Evolutionary conservation across 176 grass and related monocot genomes (phyloP), one percentile per base, ranked within the genome.

Genomic region (Stipa capillata): DNA sequence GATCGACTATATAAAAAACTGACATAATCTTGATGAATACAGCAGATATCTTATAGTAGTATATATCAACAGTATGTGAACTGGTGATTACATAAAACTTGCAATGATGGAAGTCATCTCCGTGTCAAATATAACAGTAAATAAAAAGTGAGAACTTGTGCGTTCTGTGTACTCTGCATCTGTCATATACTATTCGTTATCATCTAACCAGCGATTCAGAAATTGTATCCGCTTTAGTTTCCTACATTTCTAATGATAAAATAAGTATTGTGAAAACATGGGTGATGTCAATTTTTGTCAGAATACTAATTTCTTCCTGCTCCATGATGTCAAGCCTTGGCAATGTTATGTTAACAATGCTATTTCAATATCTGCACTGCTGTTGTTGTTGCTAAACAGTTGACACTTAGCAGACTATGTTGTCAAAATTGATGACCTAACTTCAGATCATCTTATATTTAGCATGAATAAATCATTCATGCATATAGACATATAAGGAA

Each of bases 51-150:
- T 40, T 49, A 14, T 48, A 34, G 4, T 63, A 2, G 28, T 57
- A 53, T 51, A 34, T 2, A 37, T 65, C 20, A 45, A 53, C 43
- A 79, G 75, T 63, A 49, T 27, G 13, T 13, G 27, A 42, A 63
- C 28, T 65, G 57, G 36, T 33, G 35, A 79, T 39, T 69, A 39
- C 34, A 73, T 16, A 73, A 71, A 42, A 61, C 44, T 25, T 64
- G 75, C 50, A 84, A 88, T 62, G 61, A 69, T 31, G 53, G 34
- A 61, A 88, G 41, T 23, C 39, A 77, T 27, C 48, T 49, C 12
- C 40, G 31, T 48, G 65, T 35, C 56, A 80, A 86, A 52, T 17
- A 65, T 72, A 59, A 24, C n/a, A 43, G 59, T 42, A 51, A 43
- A 20, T 51, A 53, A 64, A 14, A 77, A 62, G 1, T 12, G 31